A percentile compares a stretch with the other conserved stretches of the same genome.
phyloP scores from a whole-genome alignment of 108 stramenopile species.

The Skeletonema marinoi region DNA sequence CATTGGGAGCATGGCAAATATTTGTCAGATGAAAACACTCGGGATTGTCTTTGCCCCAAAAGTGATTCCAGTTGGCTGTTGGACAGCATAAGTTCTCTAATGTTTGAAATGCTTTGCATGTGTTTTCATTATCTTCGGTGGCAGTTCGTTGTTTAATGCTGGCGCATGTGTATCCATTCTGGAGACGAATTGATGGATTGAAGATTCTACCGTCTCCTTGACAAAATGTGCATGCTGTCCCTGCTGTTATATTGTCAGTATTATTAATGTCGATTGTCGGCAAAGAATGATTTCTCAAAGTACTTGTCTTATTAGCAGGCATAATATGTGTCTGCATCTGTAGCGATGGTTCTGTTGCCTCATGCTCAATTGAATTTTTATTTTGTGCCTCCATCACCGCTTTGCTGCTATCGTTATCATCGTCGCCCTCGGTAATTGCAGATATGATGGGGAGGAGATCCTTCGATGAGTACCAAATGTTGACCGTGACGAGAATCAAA shows the following conservation, averaged over 20 bases:
- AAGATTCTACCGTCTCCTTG: background rate
- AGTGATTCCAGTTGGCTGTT: background rate
- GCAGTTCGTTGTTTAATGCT: background rate
- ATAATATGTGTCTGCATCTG: too few species aligned
- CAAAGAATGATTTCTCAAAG: too few species aligned
- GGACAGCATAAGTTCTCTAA: background rate
- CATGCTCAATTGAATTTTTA: too few species aligned
- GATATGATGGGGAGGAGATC: background rate
- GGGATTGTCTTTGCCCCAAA: background rate
- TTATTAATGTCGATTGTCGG: background rate
- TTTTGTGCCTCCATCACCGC: background rate
- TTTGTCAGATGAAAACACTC: background rate
- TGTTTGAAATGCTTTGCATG: background rate
- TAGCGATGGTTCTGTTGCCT: too few species aligned
- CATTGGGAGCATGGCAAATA: background rate
- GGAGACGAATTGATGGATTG: background rate
- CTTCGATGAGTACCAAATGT: background rate
- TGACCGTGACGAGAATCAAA: background rate
- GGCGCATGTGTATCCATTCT: background rate
- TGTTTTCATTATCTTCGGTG: background rate
- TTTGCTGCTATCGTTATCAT: background rate
- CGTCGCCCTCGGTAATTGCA: background rate
- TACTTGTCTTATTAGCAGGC: too few species aligned
- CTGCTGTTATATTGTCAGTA: background rate
- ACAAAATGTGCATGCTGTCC: background rate